These are phyloP conservation scores for Gloeophyllum trabeum DNA, from an alignment of 768 basidiomycete genomes.

Conservation along the genomic window DNA sequence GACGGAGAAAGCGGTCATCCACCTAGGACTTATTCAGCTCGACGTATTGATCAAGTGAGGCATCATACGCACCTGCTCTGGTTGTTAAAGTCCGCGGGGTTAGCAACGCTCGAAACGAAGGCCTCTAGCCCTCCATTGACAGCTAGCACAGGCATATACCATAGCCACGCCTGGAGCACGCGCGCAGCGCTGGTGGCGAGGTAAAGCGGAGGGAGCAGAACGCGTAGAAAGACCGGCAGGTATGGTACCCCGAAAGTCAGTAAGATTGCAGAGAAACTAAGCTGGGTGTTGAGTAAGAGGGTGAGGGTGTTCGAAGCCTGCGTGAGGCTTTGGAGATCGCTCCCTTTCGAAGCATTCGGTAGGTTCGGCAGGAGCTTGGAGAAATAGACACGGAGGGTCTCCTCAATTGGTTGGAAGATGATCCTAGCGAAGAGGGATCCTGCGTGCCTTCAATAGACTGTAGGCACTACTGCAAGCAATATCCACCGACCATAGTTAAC, in stretches of 20 bases:
- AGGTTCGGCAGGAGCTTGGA: slow-evolving; percentile 38
- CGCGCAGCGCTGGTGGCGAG: slow-evolving; percentile 66
- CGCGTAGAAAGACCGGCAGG: slow-evolving; percentile 51
- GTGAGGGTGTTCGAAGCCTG: slow-evolving; percentile 39
- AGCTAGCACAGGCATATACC: slow-evolving; percentile 83
- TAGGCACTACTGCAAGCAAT: slow-evolving; percentile 7
- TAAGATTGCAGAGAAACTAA: slow-evolving; percentile 56
- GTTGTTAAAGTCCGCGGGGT: slow-evolving; percentile 46
- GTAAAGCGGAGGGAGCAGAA: slow-evolving; percentile 66
- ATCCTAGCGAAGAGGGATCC: slow-evolving; percentile 90
- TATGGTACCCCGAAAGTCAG: slow-evolving; percentile 68
- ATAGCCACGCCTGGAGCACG: slow-evolving; percentile 72
- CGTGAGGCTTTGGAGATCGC: slow-evolving; percentile 7
- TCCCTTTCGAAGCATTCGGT: slow-evolving; percentile 1
- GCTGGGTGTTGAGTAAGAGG: slow-evolving; percentile 56
- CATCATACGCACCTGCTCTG: slow-evolving; percentile 48
- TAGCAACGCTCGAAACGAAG: slow-evolving; percentile 74
- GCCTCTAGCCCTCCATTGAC: slow-evolving; percentile 90
- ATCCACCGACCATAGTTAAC: slow-evolving; percentile 73
- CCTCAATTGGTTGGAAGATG: slow-evolving; percentile 92
- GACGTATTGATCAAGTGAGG: slow-evolving; percentile 4
- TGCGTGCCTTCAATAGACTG: slow-evolving; percentile 17
- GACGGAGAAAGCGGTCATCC: slow-evolving; percentile 71
- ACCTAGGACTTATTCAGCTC: slow-evolving; percentile 23
- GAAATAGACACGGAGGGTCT: slow-evolving; percentile 83